Evolutionary conservation across 345 rosid genomes (phyloP), one percentile per base, ranked within the genome.

Genomic region (Trapa incisa): DNA sequence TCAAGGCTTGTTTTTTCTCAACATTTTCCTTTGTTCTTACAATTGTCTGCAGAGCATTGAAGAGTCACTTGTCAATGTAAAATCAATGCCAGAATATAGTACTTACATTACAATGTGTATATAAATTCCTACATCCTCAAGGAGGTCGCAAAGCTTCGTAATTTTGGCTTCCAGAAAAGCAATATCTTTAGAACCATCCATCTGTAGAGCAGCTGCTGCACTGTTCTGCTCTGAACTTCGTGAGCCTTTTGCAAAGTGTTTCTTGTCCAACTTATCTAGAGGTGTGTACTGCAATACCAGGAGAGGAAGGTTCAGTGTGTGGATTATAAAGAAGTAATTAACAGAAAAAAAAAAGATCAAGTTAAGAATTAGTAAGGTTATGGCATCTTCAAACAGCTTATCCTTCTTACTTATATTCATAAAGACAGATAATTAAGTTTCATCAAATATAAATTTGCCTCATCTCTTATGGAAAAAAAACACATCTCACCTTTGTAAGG

Each of bases 1-100:
- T 89, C 84, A 89, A 66, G 5, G 97, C 95, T 74, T 94, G 97
- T 80, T 91, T 94, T 89, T 91, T 94, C 71, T 81, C 89, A 47
- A 91, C 75, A 80, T 94, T 94, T 73, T 91, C 86, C 70, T 84
- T 87, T 64, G 99, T 91, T 65, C 80, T 80, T 62, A 70, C 83
- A 68, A 86, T 89, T 56, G 82, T 83, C 97, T 94, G 76, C 75
- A 71, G 47, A 65, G 12, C 11, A 22, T 37, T 2, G 68, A 42
- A 43, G 22, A 68, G 22, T 65, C 66, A 37, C 62, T 37, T 65
- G 66, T 65, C 36, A 22, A 58, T 32, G 42, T 22, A 71, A 12
- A 56, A 52, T 36, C 50, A 5, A 8, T 16, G 42, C 5, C 17
- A 37, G 11, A 15, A 37, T 11, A 64, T 64, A 64, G 13, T 22